A percentile compares a stretch with the other conserved stretches of the same genome.
phyloP scores from a whole-genome alignment of 2,329 filamentous ascomycete species.

The Escovopsis sp. region DNA sequence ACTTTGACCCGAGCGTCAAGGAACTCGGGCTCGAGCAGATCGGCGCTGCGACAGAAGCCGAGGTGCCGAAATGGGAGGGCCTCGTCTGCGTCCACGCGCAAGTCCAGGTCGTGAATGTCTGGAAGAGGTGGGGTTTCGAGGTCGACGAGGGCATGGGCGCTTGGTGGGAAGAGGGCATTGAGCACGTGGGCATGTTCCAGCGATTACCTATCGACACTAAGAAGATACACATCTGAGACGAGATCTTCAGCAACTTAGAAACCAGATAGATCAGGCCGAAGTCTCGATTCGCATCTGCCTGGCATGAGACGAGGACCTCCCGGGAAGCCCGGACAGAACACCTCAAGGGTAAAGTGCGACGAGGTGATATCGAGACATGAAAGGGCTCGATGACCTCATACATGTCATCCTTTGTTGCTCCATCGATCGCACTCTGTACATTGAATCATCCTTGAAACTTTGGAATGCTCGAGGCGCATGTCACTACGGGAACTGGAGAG shows the following conservation, averaged over 20 bases:
- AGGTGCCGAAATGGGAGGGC: slow-evolving; percentile 52
- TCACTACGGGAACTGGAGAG: slow-evolving; percentile 3
- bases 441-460: no score
- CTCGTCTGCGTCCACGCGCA: slow-evolving; percentile 72
- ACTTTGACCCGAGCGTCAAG: slow-evolving; percentile 34
- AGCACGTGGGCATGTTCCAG: slow-evolving; percentile 70
- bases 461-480: background rate
- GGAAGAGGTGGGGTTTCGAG: slow-evolving; percentile 57
- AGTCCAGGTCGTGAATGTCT: slow-evolving; percentile 45
- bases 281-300: background rate
- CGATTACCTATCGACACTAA: slow-evolving; percentile 24
- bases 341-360: no score
- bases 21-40: slow-evolving; percentile 28
- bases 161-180: slow-evolving; percentile 75
- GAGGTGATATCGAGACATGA: no score
- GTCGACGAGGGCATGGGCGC: slow-evolving; percentile 56
- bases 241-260: no score
- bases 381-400: no score
- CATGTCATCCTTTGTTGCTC: no score
- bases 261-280: background rate
- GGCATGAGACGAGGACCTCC: no score
- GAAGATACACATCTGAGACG: slow-evolving; percentile 10
- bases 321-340: no score
- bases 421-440: no score
- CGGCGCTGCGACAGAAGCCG: slow-evolving; percentile 20